A percentile compares a stretch with the other conserved stretches of the same genome.
Evolutionary conservation across 163 green algal genomes (phyloP).

Genomic region (Coccomyxa subellipsoidea): DNA sequence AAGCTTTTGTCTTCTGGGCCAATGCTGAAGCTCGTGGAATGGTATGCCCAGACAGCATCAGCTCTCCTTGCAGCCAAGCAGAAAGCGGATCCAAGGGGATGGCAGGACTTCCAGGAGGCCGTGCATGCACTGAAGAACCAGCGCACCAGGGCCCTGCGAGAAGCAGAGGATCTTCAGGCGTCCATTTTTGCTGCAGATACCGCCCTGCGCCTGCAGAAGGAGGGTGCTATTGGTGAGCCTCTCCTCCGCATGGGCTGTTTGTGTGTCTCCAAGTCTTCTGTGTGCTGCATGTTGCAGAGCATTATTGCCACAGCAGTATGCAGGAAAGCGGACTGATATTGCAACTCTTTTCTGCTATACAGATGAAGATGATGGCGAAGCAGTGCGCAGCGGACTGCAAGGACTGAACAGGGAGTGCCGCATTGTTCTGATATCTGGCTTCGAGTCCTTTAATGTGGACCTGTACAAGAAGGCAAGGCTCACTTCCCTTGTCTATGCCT

Average conservation of each 20-base stretch:
- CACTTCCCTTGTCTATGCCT: not conserved
- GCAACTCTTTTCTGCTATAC: no score
- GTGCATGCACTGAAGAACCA: constrained; percentile 56
- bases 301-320: no score
- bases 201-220: not conserved
- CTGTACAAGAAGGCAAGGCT: constrained; percentile 77
- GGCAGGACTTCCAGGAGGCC: constrained; percentile 59
- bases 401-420: constrained; percentile 24
- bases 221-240: not conserved
- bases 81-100: constrained; percentile 40
- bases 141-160: constrained; percentile 44
- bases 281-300: no score
- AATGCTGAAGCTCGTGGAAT: not conserved
- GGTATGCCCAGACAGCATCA: not conserved
- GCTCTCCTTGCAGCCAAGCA: constrained; percentile 60
- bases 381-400: not conserved
- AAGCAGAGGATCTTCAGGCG: constrained; percentile 48
- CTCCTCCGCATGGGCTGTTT: no score
- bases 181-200: constrained; percentile 12
- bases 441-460: constrained; percentile 94
- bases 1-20: no score
- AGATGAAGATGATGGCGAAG: constrained; percentile 12
- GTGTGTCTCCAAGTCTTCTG: no score
- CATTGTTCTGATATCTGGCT: constrained; percentile 93
- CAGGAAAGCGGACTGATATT: no score